These are phyloP conservation scores for Phytophthora sojae DNA, from an alignment of 352 stramenopile species.

Conservation along the genomic window DNA sequence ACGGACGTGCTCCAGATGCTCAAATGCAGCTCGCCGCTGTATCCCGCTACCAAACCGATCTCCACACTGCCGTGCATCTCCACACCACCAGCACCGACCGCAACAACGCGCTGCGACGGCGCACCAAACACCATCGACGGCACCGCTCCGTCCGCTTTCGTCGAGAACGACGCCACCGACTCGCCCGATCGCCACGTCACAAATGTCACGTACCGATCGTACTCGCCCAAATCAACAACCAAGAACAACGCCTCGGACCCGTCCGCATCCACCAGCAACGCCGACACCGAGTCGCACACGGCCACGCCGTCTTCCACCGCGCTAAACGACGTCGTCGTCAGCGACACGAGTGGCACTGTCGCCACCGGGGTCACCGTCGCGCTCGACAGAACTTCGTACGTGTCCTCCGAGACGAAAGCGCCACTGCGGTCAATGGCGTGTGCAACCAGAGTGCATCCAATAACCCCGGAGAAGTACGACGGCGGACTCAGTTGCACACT, in stretches of 20 bases:
- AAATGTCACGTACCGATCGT: constrained; percentile 20
- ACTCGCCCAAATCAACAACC: constrained; percentile 33
- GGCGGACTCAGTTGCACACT: constrained; percentile 32
- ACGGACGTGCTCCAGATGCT: constrained; percentile 19
- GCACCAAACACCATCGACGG: constrained; percentile 12
- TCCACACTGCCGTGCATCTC: constrained; percentile 35
- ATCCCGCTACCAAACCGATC: constrained; percentile 28
- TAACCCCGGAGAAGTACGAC: constrained; percentile 39
- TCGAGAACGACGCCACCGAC: constrained; percentile 18
- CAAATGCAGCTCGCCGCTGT: constrained; percentile 28
- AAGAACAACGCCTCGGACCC: constrained; percentile 47
- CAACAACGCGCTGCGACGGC: constrained; percentile 11
- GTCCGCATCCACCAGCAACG: constrained; percentile 45
- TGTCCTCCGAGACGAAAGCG: constrained; percentile 20
- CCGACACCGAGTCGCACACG: constrained; percentile 28
- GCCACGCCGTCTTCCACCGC: constrained; percentile 41
- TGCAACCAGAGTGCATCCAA: constrained; percentile 31
- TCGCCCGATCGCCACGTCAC: constrained; percentile 22
- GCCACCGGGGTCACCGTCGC: constrained; percentile 32
- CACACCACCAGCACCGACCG: constrained; percentile 10
- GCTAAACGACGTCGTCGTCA: constrained; percentile 12
- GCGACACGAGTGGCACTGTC: constrained; percentile 28
- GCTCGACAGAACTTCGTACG: constrained; percentile 20
- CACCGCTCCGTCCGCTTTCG: constrained; percentile 19
- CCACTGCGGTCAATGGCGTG: constrained; percentile 32